These are phyloP conservation scores for Neurospora sp. DNA, from an alignment of 495 filamentous ascomycete genomes.

Conservation along the genomic window DNA sequence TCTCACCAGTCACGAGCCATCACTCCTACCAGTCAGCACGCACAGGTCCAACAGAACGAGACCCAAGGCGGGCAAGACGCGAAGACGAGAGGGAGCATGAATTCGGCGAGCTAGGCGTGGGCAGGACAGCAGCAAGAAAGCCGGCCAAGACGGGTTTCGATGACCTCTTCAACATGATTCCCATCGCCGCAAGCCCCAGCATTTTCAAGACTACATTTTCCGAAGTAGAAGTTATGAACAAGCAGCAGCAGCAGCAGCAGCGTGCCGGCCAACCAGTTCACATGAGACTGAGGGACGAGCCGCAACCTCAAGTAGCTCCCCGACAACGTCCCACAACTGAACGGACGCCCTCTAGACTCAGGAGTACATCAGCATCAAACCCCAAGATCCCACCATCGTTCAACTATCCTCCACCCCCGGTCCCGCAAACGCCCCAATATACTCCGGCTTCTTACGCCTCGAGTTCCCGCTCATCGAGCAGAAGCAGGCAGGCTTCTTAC, in stretches of 20 bases:
- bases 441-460: neutral
- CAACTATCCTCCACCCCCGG: neutral
- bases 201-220: conserved; percentile 9
- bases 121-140: neutral
- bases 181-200: conserved; percentile 22
- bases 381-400: neutral
- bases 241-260: neutral
- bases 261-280: conserved; percentile 3
- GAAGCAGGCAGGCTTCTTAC: neutral
- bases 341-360: conserved; percentile 38
- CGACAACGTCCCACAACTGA: conserved; percentile 40
- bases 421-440: neutral
- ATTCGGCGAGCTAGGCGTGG: neutral
- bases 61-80: neutral
- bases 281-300: conserved; percentile 9
- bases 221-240: neutral
- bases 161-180: conserved; percentile 8
- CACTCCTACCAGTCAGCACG: neutral
- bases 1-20: neutral
- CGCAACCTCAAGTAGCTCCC: conserved; percentile 34
- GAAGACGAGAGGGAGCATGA: neutral
- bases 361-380: conserved; percentile 34
- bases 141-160: neutral
- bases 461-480: neutral
- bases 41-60: neutral